Evolutionary conservation across 305 asterid genomes (phyloP).

Genomic region (Fraxinus paxiana): DNA sequence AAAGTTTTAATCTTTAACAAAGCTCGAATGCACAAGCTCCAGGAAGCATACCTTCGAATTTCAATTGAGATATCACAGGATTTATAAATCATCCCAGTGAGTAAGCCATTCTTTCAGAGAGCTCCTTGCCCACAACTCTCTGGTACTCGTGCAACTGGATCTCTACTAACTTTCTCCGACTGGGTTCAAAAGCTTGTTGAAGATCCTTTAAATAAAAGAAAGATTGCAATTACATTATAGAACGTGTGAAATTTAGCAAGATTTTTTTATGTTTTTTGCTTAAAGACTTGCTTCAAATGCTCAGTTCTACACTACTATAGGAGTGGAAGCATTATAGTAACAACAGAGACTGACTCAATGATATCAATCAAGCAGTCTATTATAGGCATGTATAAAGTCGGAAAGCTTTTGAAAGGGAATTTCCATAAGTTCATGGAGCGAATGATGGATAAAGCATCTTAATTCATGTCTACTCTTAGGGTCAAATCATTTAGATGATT

Average conservation of each 20-base stretch:
- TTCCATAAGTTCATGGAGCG: not conserved
- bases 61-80: not conserved
- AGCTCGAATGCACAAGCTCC: not conserved
- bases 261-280: not conserved
- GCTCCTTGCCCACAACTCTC: slow-evolving; percentile 71
- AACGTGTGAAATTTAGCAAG: not conserved
- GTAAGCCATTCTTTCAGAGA: slow-evolving; percentile 71
- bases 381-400: not conserved
- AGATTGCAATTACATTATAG: slow-evolving; percentile 18
- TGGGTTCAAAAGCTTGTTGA: slow-evolving; percentile 55
- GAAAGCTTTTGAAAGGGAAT: not conserved
- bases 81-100: slow-evolving; percentile 40
- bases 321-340: not conserved
- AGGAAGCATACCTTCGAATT: not conserved
- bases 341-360: not conserved
- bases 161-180: slow-evolving; percentile 50
- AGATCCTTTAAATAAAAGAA: slow-evolving; percentile 52
- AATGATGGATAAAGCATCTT: not conserved
- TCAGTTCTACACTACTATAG: not conserved
- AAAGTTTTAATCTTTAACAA: not conserved
- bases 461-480: not conserved
- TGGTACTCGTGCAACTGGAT: slow-evolving; percentile 52
- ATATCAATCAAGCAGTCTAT: not conserved
- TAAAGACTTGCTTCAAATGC: not conserved
- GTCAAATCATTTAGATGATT: not conserved